A percentile compares a stretch with the other conserved stretches of the same genome.
Evolutionary conservation across 257 asterid genomes (phyloP).

Genomic region (Marsdenia floribunda): DNA sequence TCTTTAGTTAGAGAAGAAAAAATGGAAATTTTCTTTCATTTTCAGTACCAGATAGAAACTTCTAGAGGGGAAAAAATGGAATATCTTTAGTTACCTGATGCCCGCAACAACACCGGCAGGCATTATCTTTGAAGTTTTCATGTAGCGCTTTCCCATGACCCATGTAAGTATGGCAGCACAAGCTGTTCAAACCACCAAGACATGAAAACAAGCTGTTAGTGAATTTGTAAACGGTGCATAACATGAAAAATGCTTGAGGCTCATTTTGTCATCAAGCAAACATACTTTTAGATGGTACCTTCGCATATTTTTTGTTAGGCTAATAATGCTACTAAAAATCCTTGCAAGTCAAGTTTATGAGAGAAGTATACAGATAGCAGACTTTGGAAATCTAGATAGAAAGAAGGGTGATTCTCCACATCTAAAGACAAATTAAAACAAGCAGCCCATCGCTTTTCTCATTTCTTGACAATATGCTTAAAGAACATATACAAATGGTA

Average conservation of each 20-base stretch:
- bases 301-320: not conserved
- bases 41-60: not conserved
- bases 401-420: not conserved
- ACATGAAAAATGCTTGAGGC: not conserved
- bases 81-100: conserved; percentile 56
- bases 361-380: not conserved
- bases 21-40: not conserved
- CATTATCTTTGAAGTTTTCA: conserved; percentile 79
- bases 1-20: not conserved
- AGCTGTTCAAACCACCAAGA: conserved; percentile 36
- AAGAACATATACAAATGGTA: not conserved
- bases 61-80: not conserved
- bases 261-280: not conserved
- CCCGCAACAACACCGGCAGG: conserved; percentile 96
- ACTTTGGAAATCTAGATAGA: not conserved
- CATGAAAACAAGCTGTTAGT: not conserved
- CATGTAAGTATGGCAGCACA: conserved; percentile 63
- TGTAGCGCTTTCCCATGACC: conserved; percentile 81
- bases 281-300: not conserved
- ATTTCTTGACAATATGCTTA: not conserved
- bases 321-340: not conserved
- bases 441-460: not conserved
- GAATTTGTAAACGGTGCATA: not conserved
- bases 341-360: not conserved
- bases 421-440: not conserved